Base-by-base conservation (phyloP, 805 yeast species). In the Wickerhamiella spandovensis region DNA sequence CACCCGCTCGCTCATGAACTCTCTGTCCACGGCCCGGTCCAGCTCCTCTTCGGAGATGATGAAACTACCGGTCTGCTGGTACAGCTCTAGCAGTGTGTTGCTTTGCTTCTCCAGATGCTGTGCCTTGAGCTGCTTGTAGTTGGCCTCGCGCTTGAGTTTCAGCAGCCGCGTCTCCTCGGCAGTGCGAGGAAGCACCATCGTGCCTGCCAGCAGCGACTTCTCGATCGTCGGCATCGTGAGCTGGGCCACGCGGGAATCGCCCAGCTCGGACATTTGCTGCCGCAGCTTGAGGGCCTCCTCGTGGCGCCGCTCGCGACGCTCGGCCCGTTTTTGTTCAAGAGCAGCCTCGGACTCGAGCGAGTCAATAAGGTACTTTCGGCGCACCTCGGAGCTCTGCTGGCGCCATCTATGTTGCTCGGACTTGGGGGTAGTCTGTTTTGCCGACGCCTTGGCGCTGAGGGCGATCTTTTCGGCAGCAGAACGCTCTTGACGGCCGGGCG, bases 221-320 rank as follows among this genome's bases (percentile, higher is more conserved):
- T 82, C 87, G 51, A 88, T 71, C 1, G 95, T 83, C 45, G 96
- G 96, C 47, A 86, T 70, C 1, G 95, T 85, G 60, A 82, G 74
- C 58, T 72, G 55, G 46, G 78, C 72, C 22, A 86, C 81, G 35
- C 57, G 61, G 3, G 68, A 61, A 18, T 65, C 61, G 53, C 68
- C 64, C 38, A 63, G 57, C 44, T 60, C 61, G n/a, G 65, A 62
- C 15, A 62, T 59, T 38, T 58, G 51, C 5, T 64, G 55, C 17
- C 66, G 62, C 12, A 58, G 60, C n/a, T 52, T 52, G 39, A 63
- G 55, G 30, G 68, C 72, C 24, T 53, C 56, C 23, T 62, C 72
- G 8, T 65, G 72, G 43, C 67, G 61, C 35, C 58, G 55, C 56
- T 69, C 65, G 58, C 71, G 58, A 61, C 62, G 55, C 32, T 59